phyloP scores from a whole-genome alignment of 371 early-diverging fungal genomes.

The Capniomyces stellatus region DNA sequence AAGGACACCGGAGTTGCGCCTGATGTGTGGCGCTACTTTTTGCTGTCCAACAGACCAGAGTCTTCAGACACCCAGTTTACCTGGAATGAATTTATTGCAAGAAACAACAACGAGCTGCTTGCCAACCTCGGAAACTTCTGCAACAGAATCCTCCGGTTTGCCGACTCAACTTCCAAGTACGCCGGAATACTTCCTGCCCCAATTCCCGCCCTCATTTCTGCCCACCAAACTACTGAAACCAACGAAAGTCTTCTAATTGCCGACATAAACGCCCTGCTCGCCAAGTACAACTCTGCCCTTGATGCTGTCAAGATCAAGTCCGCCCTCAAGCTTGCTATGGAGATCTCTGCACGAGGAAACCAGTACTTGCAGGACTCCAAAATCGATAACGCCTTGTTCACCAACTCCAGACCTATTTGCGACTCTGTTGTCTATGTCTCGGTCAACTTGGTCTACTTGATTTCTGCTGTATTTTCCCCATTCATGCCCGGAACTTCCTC shows the following conservation, averaged over 20 bases:
- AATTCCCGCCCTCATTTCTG: slow-evolving; percentile 26
- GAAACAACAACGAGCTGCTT: slow-evolving; percentile 91
- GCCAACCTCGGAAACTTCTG: slow-evolving; percentile 98
- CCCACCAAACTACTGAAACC: slow-evolving; percentile 20
- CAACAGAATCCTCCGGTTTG: slow-evolving; percentile 94
- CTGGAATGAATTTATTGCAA: slow-evolving; percentile 85
- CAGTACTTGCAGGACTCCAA: slow-evolving; percentile 85
- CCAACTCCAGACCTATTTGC: slow-evolving; percentile 54
- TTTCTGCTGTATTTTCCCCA: slow-evolving; percentile 76
- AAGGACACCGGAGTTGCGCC: slow-evolving; percentile 80
- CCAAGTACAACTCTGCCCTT: slow-evolving; percentile 58
- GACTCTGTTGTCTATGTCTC: slow-evolving; percentile 70
- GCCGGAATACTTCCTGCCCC: slow-evolving; percentile 55
- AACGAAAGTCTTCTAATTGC: slow-evolving; percentile 44
- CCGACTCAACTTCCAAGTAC: slow-evolving; percentile 55
- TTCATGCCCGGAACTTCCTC: slow-evolving; percentile 84
- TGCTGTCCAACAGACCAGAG: slow-evolving; percentile 96
- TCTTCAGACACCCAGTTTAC: slow-evolving; percentile 87
- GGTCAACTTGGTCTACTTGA: slow-evolving; percentile 70
- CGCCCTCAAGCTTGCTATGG: slow-evolving; percentile 78
- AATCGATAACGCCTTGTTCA: slow-evolving; percentile 71
- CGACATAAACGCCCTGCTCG: slow-evolving; percentile 63
- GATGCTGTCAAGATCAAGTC: slow-evolving; percentile 71
- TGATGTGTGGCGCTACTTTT: slow-evolving; percentile 97
- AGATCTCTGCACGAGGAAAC: slow-evolving; percentile 90